phyloP scores from a whole-genome alignment of 768 basidiomycete species.

The Xerocomellus amylosporus region DNA sequence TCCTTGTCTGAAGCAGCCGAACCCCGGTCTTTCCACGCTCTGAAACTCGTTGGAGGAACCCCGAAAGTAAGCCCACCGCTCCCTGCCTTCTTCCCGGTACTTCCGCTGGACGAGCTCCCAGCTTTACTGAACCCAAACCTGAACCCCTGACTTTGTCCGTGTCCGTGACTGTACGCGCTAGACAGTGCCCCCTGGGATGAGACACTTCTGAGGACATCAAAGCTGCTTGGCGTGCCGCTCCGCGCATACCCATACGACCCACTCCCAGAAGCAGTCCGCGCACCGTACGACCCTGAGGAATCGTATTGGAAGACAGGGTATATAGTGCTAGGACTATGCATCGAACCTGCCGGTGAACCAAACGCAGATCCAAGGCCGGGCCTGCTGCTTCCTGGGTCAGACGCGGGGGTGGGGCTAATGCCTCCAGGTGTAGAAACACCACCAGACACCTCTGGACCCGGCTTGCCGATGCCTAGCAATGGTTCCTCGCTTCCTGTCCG shows the following conservation, averaged over 20 bases:
- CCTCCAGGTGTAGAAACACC: conserved; percentile 8
- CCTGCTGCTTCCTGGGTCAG: conserved; percentile 11
- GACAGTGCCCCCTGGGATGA: conserved; percentile 32
- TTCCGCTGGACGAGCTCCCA: conserved; percentile 21
- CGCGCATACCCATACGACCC: conserved; percentile 24
- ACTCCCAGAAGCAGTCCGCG: conserved; percentile 20
- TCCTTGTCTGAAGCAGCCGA: conserved; percentile 18
- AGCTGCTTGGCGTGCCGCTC: conserved; percentile 27
- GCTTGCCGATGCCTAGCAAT: conserved; percentile 19
- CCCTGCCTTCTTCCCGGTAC: conserved; percentile 12
- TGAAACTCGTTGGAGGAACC: conserved; percentile 30
- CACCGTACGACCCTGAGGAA: conserved; percentile 19
- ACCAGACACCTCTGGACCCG: conserved; percentile 3
- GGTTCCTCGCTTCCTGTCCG: conserved; percentile 32
- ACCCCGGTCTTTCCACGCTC: conserved; percentile 23
- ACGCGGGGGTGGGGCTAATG: neutral
- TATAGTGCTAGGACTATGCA: conserved; percentile 16
- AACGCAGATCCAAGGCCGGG: conserved; percentile 30
- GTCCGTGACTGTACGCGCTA: conserved; percentile 18
- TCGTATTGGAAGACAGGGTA: conserved; percentile 11
- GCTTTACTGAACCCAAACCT: conserved; percentile 17
- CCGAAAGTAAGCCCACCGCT: conserved; percentile 15
- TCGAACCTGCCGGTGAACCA: conserved; percentile 24
- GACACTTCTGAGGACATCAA: conserved; percentile 29
- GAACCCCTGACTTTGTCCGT: conserved; percentile 15